phyloP scores from a whole-genome alignment of 257 asterid genomes.

The Catharanthus roseus region DNA sequence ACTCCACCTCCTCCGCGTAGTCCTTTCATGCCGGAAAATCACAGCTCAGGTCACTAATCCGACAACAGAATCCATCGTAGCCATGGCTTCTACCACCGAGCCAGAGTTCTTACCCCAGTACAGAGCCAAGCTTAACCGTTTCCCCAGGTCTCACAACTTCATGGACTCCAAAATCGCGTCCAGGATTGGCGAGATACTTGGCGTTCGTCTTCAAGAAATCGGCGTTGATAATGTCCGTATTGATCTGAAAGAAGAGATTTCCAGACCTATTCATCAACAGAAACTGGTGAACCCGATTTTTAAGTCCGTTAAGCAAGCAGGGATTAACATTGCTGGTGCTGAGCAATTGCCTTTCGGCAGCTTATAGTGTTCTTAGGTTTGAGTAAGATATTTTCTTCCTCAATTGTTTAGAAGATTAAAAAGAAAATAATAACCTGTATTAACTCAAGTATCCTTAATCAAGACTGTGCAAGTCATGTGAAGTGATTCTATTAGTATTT shows the following conservation, averaged over 20 bases:
- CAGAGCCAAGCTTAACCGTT: constrained; percentile 49
- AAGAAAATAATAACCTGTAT: too few relatives aligned
- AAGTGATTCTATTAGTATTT: too few relatives aligned
- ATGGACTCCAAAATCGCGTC: constrained; percentile 59
- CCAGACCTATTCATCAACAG: constrained; percentile 47
- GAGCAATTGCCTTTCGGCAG: constrained; percentile 30
- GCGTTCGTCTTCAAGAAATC: constrained; percentile 42
- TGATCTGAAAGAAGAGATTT: constrained; percentile 48
- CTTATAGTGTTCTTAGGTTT: background rate
- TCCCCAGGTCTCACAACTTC: constrained; percentile 44
- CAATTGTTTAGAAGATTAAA: too few relatives aligned
- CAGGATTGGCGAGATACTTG: constrained; percentile 61
- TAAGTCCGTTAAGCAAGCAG: constrained; percentile 46
- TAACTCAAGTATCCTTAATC: too few relatives aligned
- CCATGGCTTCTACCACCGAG: constrained; percentile 72
- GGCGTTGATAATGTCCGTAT: constrained; percentile 42
- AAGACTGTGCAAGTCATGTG: too few relatives aligned
- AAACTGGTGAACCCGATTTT: constrained; percentile 54
- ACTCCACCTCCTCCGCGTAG: constrained; percentile 53
- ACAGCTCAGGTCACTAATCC: constrained; percentile 68
- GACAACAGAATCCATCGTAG: constrained; percentile 42
- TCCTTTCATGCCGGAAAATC: constrained; percentile 62
- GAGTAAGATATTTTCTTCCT: too few relatives aligned
- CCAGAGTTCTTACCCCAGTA: constrained; percentile 51
- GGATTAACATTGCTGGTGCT: constrained; percentile 47